phyloP scores from a whole-genome alignment of 2,329 filamentous ascomycete genomes.

The Penicillium sp. region DNA sequence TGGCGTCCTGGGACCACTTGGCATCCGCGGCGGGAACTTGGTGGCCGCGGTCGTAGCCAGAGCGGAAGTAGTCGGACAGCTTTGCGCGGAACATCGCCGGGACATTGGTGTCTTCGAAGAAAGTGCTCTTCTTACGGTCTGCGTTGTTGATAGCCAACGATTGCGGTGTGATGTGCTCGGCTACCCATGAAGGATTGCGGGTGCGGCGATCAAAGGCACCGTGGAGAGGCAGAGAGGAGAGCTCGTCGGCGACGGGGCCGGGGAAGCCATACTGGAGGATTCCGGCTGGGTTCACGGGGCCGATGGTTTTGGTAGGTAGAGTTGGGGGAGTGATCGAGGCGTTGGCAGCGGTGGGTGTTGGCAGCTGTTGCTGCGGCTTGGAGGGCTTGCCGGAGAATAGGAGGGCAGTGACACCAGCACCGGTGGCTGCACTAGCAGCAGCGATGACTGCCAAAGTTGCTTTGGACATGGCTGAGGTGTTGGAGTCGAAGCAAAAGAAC shows the following conservation, averaged over 20 bases:
- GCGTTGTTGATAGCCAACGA: constrained; percentile 75
- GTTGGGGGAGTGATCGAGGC: constrained; percentile 28
- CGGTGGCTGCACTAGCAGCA: constrained; percentile 73
- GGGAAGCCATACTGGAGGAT: constrained; percentile 89
- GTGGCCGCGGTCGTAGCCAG: constrained; percentile 92
- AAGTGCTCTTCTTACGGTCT: constrained; percentile 81
- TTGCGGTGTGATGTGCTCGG: constrained; percentile 90
- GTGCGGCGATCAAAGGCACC: constrained; percentile 88
- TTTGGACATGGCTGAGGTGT: constrained; percentile 69
- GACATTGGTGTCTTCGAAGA: constrained; percentile 77
- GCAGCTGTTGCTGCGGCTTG: constrained; percentile 30
- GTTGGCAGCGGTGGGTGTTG: constrained; percentile 34
- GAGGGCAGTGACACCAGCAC: constrained; percentile 71
- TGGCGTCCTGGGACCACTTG: constrained; percentile 90
- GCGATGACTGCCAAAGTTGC: constrained; percentile 74
- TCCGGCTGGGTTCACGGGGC: constrained; percentile 71
- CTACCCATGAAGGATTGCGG: constrained; percentile 91
- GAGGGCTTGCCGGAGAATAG: constrained; percentile 60
- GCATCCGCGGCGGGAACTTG: constrained; percentile 96
- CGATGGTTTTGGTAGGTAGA: constrained; percentile 16
- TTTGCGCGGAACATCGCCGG: constrained; percentile 86
- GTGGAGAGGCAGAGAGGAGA: constrained; percentile 73
- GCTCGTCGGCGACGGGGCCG: constrained; percentile 82
- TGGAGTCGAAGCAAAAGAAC: constrained; percentile 1
- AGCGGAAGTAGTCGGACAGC: constrained; percentile 91